Conservation (phyloP, 2,329 filamentous ascomycete species). For the Aspergillus bombycis region DNA sequence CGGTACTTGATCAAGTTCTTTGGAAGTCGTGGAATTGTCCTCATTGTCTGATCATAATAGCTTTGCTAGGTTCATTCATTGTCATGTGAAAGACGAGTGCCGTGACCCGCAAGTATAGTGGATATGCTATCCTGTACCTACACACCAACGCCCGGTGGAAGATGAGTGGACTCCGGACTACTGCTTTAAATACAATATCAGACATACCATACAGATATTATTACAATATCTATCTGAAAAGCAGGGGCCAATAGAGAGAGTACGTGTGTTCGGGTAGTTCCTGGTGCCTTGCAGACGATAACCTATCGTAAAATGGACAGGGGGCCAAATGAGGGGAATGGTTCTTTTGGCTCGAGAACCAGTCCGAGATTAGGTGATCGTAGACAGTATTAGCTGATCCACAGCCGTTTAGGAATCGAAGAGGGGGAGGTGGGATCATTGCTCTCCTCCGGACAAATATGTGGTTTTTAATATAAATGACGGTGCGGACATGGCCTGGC, state of each 20-base stretch:
- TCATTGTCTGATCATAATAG: neutral
- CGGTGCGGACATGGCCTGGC: slow-evolving; percentile 1
- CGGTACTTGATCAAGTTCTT: neutral
- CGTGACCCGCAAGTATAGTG: neutral
- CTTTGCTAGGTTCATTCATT: neutral
- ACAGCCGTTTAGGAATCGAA: slow-evolving; percentile 1
- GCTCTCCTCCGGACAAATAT: neutral
- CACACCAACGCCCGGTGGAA: neutral
- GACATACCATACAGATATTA: neutral
- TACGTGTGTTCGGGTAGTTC: neutral
- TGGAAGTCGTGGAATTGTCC: neutral
- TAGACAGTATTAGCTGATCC: neutral
- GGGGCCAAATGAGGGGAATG: neutral
- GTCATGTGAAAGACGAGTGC: neutral
- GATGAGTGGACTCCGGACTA: neutral
- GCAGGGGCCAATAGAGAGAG: neutral
- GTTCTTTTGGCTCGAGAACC: slow-evolving; percentile 2
- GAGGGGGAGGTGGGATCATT: slow-evolving; percentile 1
- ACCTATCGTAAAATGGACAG: neutral
- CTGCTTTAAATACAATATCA: neutral
- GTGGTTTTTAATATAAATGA: neutral
- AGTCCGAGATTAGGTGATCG: slow-evolving; percentile 9
- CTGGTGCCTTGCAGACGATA: slow-evolving; percentile 9
- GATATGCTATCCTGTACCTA: neutral
- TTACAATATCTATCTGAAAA: neutral